Conservation (phyloP, 2,329 filamentous ascomycete genomes). For the Fusarium tanahbumbuense region DNA sequence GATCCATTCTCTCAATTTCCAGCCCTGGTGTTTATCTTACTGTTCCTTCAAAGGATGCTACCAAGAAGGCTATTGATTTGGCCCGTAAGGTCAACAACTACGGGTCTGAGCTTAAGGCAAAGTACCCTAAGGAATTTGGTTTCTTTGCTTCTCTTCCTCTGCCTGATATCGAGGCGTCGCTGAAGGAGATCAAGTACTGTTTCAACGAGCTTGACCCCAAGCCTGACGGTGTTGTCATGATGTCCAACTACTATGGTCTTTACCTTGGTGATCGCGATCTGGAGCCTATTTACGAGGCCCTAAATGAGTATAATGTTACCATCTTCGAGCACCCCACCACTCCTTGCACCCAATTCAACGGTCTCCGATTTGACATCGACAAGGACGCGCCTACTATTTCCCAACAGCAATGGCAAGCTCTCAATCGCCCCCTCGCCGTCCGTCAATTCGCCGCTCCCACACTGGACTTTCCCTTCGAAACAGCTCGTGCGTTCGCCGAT, state of each 20-base stretch:
- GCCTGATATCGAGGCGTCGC: slow-evolving; percentile 8
- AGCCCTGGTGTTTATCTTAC: slow-evolving; percentile 20
- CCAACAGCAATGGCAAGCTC: slow-evolving; percentile 20
- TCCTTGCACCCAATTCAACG: slow-evolving; percentile 19
- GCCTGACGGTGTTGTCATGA: slow-evolving; percentile 17
- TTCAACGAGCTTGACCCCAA: slow-evolving; percentile 5
- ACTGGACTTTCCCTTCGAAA: slow-evolving; percentile 22
- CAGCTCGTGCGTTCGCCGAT: slow-evolving; percentile 37
- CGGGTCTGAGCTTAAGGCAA: slow-evolving; percentile 11
- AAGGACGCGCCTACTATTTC: not conserved
- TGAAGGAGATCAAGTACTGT: slow-evolving; percentile 4
- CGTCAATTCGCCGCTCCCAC: slow-evolving; percentile 18
- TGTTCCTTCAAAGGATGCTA: slow-evolving; percentile 1
- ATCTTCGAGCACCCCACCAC: slow-evolving; percentile 27
- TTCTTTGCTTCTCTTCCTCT: slow-evolving; percentile 12
- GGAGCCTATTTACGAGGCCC: slow-evolving; percentile 2
- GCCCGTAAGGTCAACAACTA: slow-evolving; percentile 5
- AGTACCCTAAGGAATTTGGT: slow-evolving; percentile 13
- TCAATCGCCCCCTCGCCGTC: slow-evolving; percentile 14
- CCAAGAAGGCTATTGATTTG: not conserved
- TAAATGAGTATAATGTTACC: slow-evolving; percentile 11
- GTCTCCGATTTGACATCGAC: slow-evolving; percentile 5
- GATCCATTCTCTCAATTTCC: slow-evolving; percentile 10
- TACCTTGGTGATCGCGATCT: slow-evolving; percentile 15
- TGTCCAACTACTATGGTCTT: slow-evolving; percentile 23